Evolutionary conservation across 768 basidiomycete genomes (phyloP).

Genomic region (Coprinopsis cinerea): DNA sequence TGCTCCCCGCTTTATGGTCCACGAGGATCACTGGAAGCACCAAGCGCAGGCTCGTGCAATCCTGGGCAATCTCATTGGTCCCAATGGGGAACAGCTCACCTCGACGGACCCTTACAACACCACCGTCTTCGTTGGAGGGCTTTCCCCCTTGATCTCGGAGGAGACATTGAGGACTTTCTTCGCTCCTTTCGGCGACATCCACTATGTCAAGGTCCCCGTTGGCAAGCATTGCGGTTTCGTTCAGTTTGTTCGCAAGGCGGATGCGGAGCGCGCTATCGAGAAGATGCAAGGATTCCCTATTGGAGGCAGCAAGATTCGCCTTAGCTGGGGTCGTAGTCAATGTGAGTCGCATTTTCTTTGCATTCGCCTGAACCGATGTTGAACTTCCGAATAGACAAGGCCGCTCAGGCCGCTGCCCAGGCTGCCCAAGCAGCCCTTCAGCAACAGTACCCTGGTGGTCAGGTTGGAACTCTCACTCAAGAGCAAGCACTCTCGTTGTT

Average conservation of each 20-base stretch:
- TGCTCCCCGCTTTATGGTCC: constrained; percentile 50
- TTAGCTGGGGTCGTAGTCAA: constrained; percentile 94
- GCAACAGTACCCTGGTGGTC: constrained; percentile 25
- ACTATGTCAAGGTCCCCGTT: constrained; percentile 95
- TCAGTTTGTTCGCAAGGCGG: constrained; percentile 87
- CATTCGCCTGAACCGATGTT: constrained; percentile 5
- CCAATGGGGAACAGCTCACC: constrained; percentile 80
- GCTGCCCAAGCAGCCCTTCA: constrained; percentile 72
- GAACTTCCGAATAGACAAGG: constrained; percentile 56
- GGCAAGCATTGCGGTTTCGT: constrained; percentile 96
- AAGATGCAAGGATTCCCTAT: constrained; percentile 97
- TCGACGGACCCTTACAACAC: constrained; percentile 95
- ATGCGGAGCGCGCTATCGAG: constrained; percentile 89
- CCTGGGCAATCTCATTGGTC: constrained; percentile 76
- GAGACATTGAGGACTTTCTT: constrained; percentile 90
- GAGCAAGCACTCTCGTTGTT: constrained; percentile 61
- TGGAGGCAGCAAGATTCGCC: constrained; percentile 82
- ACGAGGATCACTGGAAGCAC: constrained; percentile 81
- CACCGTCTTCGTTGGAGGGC: constrained; percentile 89
- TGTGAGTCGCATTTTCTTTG: constrained; percentile 45
- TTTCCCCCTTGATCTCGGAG: constrained; percentile 85
- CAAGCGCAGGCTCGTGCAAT: constrained; percentile 80
- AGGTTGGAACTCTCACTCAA: constrained; percentile 36
- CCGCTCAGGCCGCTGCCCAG: constrained; percentile 85
- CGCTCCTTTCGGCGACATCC: constrained; percentile 87